Base-by-base conservation (phyloP, 495 filamentous ascomycete genomes). In the Podospora conica region DNA sequence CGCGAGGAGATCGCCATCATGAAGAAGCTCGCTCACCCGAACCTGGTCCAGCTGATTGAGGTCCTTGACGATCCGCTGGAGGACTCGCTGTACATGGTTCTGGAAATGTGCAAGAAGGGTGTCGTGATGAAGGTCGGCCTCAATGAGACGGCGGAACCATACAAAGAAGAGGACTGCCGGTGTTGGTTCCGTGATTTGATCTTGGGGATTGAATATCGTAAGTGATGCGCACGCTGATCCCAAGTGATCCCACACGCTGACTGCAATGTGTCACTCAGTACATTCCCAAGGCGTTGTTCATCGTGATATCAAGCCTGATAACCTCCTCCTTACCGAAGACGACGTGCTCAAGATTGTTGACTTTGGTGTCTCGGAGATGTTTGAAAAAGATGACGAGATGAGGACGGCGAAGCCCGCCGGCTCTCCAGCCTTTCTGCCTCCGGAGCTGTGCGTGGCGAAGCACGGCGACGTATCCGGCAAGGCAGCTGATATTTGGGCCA, bases 321-420 rank as follows among this genome's bases (percentile, higher is more conserved):
- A 98, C 70, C 88, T 96, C 61, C 84, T 98, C 2, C 81, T 98
- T 33, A 97, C 93, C 0, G 85, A 86, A 24, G 93, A 97, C 63
- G 91, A 98, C 71, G 87, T 96, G 27, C 84, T 98, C 3, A 98
- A 98, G 77, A 90, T 98, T 65, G 94, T 96, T 55, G 95, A 98
- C 78, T 98, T 98, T 81, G 95, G 95, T 15, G 95, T 98, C 11
- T 97, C 94, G 4, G 93, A 98, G 75, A 97, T 98, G 87, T 98
- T 98, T 68, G 91, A 94, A 69, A 97, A 96, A 77, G 74, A 88
- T 22, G 88, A 86, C 3, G 84, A 91, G 55, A 98, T 98, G 96
- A 86, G 86, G 76, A 98, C 93, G 2, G 90, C 90, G 22, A 98
- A 97, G 75, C 93, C 93, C 9, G 95, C 93, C 24, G 95, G 95